These are phyloP conservation scores for Phytophthora chlamydospora DNA, from an alignment of 352 stramenopile species.

Conservation along the genomic window DNA sequence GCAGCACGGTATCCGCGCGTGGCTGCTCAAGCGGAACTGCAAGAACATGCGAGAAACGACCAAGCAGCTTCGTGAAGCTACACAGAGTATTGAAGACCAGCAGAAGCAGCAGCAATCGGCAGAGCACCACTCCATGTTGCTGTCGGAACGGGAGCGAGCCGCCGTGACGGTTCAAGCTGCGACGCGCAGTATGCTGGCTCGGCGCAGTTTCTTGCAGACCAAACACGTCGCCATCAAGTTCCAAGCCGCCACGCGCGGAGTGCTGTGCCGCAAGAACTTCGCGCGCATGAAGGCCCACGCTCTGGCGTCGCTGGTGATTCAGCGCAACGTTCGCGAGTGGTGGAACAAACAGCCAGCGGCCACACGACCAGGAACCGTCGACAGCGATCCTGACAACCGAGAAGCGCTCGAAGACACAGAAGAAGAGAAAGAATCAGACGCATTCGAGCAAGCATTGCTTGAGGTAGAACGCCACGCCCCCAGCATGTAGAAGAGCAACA, in stretches of 20 bases:
- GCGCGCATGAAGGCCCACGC: constrained; percentile 86
- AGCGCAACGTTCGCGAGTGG: constrained; percentile 87
- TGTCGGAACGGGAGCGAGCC: constrained; percentile 70
- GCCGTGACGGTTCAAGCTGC: constrained; percentile 87
- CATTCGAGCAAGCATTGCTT: constrained; percentile 11
- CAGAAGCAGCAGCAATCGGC: constrained; percentile 51
- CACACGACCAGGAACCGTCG: constrained; percentile 25
- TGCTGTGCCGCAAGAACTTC: constrained; percentile 88
- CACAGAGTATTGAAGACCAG: constrained; percentile 63
- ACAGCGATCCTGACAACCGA: constrained; percentile 8
- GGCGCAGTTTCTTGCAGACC: constrained; percentile 83
- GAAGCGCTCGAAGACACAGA: constrained; percentile 15
- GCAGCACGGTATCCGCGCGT: constrained; percentile 86
- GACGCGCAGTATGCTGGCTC: constrained; percentile 82
- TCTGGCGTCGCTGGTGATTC: constrained; percentile 84
- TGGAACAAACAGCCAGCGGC: constrained; percentile 67
- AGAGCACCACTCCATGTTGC: constrained; percentile 22
- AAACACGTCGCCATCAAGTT: constrained; percentile 89
- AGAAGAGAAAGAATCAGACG: constrained; percentile 18
- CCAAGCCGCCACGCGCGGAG: constrained; percentile 80
- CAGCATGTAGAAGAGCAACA: constrained; percentile 20
- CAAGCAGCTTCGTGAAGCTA: constrained; percentile 78
- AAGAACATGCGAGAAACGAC: constrained; percentile 89
- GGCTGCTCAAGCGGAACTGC: constrained; percentile 90
- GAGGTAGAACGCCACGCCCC: constrained; percentile 7